A percentile compares a stretch with the other conserved stretches of the same genome.
Evolutionary conservation across 2,329 filamentous ascomycete species (phyloP).

Genomic region (Xylariaceae sp.): DNA sequence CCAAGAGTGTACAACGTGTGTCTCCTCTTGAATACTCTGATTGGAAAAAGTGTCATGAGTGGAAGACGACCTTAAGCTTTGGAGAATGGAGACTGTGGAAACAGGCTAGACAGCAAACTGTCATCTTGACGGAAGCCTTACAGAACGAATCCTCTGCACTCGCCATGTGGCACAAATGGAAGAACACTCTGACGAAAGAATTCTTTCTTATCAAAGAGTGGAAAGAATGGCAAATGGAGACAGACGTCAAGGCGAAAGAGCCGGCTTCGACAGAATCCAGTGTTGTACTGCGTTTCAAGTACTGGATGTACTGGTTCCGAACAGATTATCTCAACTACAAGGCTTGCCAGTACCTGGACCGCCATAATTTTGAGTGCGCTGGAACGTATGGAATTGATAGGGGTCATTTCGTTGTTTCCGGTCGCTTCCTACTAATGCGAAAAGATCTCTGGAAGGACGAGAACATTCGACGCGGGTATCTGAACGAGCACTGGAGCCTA

Average conservation of each 20-base stretch:
- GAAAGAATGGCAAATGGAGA: no score
- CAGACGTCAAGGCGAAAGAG: neutral
- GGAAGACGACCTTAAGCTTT: no score
- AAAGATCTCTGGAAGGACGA: neutral
- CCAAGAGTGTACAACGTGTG: neutral
- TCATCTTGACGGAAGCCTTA: neutral
- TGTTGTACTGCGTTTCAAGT: no score
- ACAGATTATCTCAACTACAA: neutral
- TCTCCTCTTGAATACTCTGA: no score
- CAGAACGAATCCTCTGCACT: no score
- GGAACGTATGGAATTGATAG: neutral
- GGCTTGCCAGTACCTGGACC: neutral
- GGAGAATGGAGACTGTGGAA: no score
- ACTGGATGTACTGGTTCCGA: no score
- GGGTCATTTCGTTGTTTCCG: neutral
- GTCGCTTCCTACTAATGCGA: neutral
- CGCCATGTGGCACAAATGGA: no score
- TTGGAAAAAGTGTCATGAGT: no score
- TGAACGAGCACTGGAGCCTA: neutral
- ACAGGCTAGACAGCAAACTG: neutral
- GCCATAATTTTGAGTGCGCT: neutral
- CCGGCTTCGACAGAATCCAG: neutral
- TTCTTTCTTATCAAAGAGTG: no score
- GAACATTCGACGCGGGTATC: neutral
- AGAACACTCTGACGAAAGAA: no score